Evolutionary conservation across 2,329 filamentous ascomycete species (phyloP), one percentile per base, ranked within the genome.

Genomic region (Ceratocystis cacaofunesta): DNA sequence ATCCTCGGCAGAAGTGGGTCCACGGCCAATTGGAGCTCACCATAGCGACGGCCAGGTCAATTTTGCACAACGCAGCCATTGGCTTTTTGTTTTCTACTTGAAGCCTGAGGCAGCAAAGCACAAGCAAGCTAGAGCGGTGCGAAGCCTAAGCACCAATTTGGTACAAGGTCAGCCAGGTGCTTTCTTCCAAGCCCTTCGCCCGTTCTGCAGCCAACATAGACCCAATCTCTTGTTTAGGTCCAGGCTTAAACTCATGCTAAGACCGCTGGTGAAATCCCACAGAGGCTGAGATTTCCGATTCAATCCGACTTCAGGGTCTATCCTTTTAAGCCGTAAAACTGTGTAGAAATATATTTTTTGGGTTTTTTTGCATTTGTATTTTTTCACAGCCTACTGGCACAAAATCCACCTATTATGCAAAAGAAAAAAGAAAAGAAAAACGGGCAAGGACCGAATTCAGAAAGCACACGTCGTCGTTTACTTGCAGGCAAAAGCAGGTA

Each of bases 1-100:
- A 66, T 66, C 60, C 50, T 66, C 60, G 52, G 60, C 48, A 63
- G 41, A 63, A 66, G 65, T 66, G 65, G 65, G 65, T 44, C 65
- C 6, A 55, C 41, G 50, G 65, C 65, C 65, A 66, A 66, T 66
- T 62, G 61, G 52, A 62, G 43, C 17, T 52, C 60, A 66, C 52
- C 62, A 66, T 58, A 5, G 55, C 55, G 55, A 58, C 55, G 55
- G 55, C 55, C 55, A 58, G 55, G 32, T 1, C 55, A 58, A 58
- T 58, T 58, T 58, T 58, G 55, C 55, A 36, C 55, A 58, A 58
- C 55, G n/a, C 28, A 58, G 55, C 55, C 55, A 58, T n/a, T 30
- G 25, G 55, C 55, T 58, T 58, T 58, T 58, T 57, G 8, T n/a
- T 28, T 4, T 58, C 7, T 12, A 12, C 30, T 36, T 58, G 55